phyloP scores from a whole-genome alignment of 495 filamentous ascomycete species.

The Echria macrotheca region DNA sequence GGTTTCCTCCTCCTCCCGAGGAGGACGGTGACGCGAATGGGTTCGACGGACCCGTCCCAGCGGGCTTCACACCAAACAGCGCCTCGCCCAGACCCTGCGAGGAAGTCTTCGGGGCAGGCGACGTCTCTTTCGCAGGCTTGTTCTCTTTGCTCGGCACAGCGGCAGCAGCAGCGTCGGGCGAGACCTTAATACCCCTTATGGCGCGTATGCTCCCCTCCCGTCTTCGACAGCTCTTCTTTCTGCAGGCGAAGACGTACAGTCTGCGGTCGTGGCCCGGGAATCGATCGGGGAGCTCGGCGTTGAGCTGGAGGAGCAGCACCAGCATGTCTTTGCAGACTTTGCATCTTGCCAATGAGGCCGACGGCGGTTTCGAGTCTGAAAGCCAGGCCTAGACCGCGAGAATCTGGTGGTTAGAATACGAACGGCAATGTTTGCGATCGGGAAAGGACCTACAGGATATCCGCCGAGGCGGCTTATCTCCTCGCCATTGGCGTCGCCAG shows the following conservation, averaged over 20 bases:
- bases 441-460: constrained; percentile 70
- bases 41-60: constrained; percentile 27
- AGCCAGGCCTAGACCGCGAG: constrained; percentile 84
- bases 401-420: no score
- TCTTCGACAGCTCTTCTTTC: constrained; percentile 70
- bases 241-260: constrained; percentile 78
- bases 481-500: constrained; percentile 75
- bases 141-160: no score
- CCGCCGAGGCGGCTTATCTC: constrained; percentile 86
- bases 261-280: constrained; percentile 83
- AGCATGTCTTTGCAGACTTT: constrained; percentile 82
- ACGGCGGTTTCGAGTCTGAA: constrained; percentile 60
- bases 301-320: constrained; percentile 80
- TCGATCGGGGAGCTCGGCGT: constrained; percentile 80
- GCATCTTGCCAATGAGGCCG: constrained; percentile 75
- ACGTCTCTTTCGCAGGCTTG: constrained; percentile 12
- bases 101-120: constrained; percentile 14
- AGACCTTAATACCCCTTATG: constrained; percentile 56
- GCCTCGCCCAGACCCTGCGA: constrained; percentile 45
- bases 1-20: constrained; percentile 19
- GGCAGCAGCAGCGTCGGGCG: constrained; percentile 23
- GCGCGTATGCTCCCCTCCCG: constrained; percentile 75
- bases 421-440: no score
- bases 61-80: constrained; percentile 47
- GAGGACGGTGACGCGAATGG: constrained; percentile 45